Evolutionary conservation across 139 green algal genomes (phyloP).

Genomic region (Penium margaritaceum): DNA sequence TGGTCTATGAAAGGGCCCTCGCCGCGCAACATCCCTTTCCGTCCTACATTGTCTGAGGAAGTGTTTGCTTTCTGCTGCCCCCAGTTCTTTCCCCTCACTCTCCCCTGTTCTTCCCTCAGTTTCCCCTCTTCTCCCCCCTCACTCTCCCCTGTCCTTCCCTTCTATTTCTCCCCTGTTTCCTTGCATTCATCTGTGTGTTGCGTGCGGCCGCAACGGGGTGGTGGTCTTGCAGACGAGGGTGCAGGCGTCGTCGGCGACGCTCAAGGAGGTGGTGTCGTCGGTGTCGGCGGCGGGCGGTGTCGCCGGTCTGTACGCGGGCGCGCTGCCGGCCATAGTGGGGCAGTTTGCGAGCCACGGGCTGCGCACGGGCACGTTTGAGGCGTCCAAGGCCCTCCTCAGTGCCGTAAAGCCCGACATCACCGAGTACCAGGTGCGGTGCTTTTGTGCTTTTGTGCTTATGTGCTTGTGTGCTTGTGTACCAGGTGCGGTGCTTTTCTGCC

Average conservation of each 20-base stretch:
- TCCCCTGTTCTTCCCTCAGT: neutral
- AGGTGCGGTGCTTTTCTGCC: too few relatives aligned
- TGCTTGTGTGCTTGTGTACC: too few relatives aligned
- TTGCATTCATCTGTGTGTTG: too few relatives aligned
- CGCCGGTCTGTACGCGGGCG: constrained; percentile 56
- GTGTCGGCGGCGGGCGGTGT: constrained; percentile 45
- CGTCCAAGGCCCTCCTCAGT: constrained; percentile 27
- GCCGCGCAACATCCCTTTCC: too few relatives aligned
- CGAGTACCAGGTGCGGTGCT: constrained; percentile 40
- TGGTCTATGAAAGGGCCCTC: too few relatives aligned
- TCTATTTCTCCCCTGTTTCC: too few relatives aligned
- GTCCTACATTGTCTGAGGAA: too few relatives aligned
- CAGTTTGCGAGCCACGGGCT: constrained; percentile 55
- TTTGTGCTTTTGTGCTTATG: too few relatives aligned
- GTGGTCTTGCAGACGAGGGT: constrained; percentile 57
- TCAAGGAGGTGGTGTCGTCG: constrained; percentile 12
- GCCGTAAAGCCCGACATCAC: constrained; percentile 15
- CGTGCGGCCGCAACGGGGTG: too few relatives aligned
- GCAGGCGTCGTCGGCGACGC: constrained; percentile 47
- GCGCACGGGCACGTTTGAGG: constrained; percentile 60
- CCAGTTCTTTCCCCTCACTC: neutral
- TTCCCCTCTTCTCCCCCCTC: neutral
- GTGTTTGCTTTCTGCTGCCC: neutral
- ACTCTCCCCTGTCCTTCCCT: neutral
- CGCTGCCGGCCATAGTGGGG: constrained; percentile 51